phyloP scores from a whole-genome alignment of 73 alveolate species.

The Tetrahymena borealis region DNA sequence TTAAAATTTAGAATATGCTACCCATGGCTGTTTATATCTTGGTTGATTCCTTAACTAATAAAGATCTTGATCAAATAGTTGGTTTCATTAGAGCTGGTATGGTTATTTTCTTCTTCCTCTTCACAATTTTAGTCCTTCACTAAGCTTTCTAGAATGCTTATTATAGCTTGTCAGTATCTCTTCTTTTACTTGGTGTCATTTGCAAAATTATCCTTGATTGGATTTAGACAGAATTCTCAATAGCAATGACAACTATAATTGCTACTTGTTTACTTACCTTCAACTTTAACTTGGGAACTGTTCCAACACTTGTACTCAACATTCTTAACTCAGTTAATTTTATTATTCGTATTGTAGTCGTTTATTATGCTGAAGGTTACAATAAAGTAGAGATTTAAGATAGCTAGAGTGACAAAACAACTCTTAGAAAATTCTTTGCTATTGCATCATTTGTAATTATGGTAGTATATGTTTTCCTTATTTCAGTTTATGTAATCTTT shows the following conservation, averaged over 20 bases:
- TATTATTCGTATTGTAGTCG: background rate
- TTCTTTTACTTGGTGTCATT: background rate
- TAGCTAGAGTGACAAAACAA: background rate
- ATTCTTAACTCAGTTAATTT: background rate
- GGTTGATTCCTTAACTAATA: background rate
- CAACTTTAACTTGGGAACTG: background rate
- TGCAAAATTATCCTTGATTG: background rate
- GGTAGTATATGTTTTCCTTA: background rate
- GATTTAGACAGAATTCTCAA: background rate
- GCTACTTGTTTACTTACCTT: background rate
- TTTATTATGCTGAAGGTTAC: background rate
- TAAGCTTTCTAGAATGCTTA: background rate
- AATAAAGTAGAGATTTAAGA: background rate
- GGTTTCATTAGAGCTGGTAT: background rate
- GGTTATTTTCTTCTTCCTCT: background rate
- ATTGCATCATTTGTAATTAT: background rate
- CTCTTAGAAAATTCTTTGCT: background rate
- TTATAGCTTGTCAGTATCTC: background rate
- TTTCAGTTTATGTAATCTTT: background rate
- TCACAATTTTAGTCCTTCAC: background rate
- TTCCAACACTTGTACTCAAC: background rate
- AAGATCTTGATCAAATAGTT: background rate
- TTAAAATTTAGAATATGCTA: background rate
- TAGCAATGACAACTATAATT: background rate
- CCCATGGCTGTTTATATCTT: background rate